Evolutionary conservation across 176 grass and related monocot genomes (phyloP).

Genomic region (Lolium perenne): DNA sequence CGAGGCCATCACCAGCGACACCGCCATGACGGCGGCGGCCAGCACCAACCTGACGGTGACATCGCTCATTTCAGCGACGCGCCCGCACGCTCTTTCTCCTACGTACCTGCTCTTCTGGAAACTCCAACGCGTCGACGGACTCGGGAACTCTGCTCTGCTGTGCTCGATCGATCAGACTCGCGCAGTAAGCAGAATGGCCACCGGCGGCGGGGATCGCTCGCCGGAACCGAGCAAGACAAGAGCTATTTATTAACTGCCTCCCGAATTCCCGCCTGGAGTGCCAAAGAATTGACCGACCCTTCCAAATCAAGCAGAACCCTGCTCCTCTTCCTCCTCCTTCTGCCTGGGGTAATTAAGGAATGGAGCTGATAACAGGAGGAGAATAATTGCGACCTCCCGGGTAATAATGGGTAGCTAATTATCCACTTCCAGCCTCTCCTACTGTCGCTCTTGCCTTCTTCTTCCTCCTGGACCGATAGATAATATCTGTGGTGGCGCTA

Average conservation of each 20-base stretch:
- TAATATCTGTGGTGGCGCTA: not conserved
- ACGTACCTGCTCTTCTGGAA: not conserved
- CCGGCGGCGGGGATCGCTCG: not conserved
- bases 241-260: not conserved
- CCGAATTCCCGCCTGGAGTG: not conserved
- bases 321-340: not conserved
- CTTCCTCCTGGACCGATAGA: not conserved
- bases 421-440: constrained; percentile 1
- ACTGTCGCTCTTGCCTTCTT: not conserved
- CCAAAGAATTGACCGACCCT: not conserved
- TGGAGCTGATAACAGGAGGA: constrained; percentile 10
- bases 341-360: not conserved
- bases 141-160: not conserved
- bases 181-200: not conserved
- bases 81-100: not conserved
- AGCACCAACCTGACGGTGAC: constrained; percentile 43
- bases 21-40: not conserved
- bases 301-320: not conserved
- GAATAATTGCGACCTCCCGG: not conserved
- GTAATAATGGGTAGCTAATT: constrained; percentile 11
- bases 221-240: not conserved
- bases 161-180: not conserved
- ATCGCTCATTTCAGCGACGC: constrained; percentile 52
- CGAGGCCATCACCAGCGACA: constrained; percentile 20
- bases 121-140: not conserved